Conservation (phyloP, 208 protist species). For the Acanthamoeba lenticulata region DNA sequence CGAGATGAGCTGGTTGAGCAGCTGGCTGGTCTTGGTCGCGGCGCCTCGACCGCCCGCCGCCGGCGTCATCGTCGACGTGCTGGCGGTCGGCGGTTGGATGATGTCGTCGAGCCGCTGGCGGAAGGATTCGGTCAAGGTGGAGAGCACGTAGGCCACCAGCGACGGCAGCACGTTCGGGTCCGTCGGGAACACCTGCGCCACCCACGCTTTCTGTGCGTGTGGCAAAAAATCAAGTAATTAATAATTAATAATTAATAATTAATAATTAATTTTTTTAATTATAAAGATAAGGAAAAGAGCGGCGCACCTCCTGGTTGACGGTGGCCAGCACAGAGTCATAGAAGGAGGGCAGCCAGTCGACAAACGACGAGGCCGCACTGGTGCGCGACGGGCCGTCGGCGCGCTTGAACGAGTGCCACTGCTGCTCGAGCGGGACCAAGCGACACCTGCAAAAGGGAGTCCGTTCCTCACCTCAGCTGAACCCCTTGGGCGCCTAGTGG, state of each 20-base stretch:
- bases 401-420: conserved; percentile 28
- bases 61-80: background rate
- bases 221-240: background rate
- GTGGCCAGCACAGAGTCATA: conserved; percentile 2
- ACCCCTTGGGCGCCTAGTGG: too few species aligned
- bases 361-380: background rate
- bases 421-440: conserved; percentile 21
- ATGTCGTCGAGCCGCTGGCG: background rate
- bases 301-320: background rate
- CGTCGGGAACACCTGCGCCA: conserved; percentile 1
- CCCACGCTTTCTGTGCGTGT: background rate
- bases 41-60: too few species aligned
- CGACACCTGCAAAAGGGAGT: background rate
- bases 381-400: background rate
- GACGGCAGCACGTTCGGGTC: background rate
- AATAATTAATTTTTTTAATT: too few species aligned
- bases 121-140: background rate
- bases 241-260: background rate
- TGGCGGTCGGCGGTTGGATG: background rate
- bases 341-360: conserved; percentile 20
- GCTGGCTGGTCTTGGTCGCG: too few species aligned
- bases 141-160: background rate
- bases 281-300: background rate
- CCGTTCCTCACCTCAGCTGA: background rate
- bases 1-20: conserved; percentile 10